phyloP scores from a whole-genome alignment of 2,329 filamentous ascomycete genomes.

The Fusarium guadeloupense region DNA sequence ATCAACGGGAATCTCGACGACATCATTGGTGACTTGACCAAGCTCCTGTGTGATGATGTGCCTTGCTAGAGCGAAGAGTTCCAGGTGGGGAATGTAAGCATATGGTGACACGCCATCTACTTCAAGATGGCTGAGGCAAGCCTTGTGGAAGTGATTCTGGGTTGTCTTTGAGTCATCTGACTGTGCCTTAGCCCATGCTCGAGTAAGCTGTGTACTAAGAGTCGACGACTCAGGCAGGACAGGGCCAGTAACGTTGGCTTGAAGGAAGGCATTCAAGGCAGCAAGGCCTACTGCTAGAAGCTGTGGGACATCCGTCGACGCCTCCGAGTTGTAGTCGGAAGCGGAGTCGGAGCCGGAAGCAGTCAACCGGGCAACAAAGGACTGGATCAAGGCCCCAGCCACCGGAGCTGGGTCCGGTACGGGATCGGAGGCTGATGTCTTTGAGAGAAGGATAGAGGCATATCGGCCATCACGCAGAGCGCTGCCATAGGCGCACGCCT shows the following conservation, averaged over 20 bases:
- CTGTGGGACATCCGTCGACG: conserved; percentile 13
- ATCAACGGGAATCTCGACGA: conserved; percentile 41
- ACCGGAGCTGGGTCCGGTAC: conserved; percentile 36
- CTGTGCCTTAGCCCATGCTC: conserved; percentile 47
- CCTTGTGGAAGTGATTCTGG: conserved; percentile 58
- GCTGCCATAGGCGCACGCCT: conserved; percentile 18
- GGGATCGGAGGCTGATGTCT: conserved; percentile 27
- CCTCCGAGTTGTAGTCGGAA: conserved; percentile 1
- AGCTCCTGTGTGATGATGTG: conserved; percentile 54
- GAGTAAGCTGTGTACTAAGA: conserved; percentile 52
- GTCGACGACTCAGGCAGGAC: conserved; percentile 60
- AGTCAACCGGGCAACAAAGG: conserved; percentile 24
- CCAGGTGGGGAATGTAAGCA: conserved; percentile 81
- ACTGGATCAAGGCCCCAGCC: conserved; percentile 35
- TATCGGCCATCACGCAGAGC: conserved; percentile 40
- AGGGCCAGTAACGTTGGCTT: conserved; percentile 88
- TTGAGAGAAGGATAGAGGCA: conserved; percentile 37
- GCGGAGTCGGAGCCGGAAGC: conserved; percentile 6
- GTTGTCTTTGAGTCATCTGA: conserved; percentile 5
- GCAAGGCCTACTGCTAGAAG: conserved; percentile 47
- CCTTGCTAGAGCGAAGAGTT: conserved; percentile 80
- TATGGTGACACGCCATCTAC: conserved; percentile 90
- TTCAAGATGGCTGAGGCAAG: conserved; percentile 73
- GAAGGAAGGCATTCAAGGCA: conserved; percentile 78
- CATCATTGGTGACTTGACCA: conserved; percentile 30